Evolutionary conservation across 805 yeast species (phyloP), one percentile per base, ranked within the genome.

Genomic region (Myxozyma monticola): DNA sequence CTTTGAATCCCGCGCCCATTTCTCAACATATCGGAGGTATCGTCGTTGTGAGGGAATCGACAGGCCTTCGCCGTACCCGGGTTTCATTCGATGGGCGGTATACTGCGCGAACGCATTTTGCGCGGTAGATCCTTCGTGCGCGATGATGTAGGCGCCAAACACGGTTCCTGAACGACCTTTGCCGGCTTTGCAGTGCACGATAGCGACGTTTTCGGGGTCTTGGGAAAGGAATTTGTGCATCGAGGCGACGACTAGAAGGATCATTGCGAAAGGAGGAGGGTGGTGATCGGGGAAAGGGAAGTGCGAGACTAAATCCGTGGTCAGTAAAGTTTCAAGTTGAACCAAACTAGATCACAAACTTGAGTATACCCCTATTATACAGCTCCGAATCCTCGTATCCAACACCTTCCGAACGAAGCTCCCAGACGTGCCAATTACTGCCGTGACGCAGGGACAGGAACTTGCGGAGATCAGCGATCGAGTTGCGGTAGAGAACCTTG

Each of bases 151-250:
- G 0, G 89, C 87, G 52, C 86, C 79, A 4, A 78, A 77, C 1
- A 88, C 67, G 1, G 89, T 76, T 0, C 98, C 97, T 0, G 96
- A 83, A 24, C 98, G 71, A 0, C 98, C 98, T 67, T 88, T 89
- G 0, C 98, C 98, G 57, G 87, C 86, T 62, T 85, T 82, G 65
- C 98, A 91, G 64, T 91, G 97, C 7, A 91, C 66, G 0, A 86
- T 74, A 0, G 86, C 89, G 2, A 84, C 81, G 48, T 76, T 74
- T 0, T 67, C 50, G 0, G 68, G 59, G 18, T 65, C 57, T 14
- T 37, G 35, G 0, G 55, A 38, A 21, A 85, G 61, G 55, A 68
- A 83, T 0, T 54, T 56, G 36, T 73, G 67, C 6, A 89, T 76
- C 0, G 73, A 75, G 14, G 65, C 62, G 0, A 81, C 71, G 3